A percentile compares a stretch with the other conserved stretches of the same genome.
These are phyloP conservation scores for Dillenia suffruticosa DNA, from an alignment of 164 flowering plant genomes.

Conservation along the genomic window DNA sequence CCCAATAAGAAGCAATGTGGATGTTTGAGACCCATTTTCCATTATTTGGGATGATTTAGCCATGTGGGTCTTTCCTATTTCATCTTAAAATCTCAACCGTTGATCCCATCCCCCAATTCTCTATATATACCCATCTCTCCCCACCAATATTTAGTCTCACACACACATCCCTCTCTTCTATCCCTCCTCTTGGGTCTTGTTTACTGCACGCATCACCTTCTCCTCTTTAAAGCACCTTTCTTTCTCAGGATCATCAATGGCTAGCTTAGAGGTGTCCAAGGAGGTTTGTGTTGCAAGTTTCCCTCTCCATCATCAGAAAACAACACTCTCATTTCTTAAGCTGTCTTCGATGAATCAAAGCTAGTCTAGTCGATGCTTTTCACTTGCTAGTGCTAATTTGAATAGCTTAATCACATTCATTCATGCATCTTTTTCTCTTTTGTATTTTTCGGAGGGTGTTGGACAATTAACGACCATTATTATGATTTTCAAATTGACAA, in stretches of 20 bases:
- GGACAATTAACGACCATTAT: neutral
- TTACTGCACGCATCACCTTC: constrained; percentile 4
- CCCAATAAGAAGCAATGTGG: constrained; percentile 12
- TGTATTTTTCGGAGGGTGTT: no score
- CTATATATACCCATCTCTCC: constrained; percentile 30
- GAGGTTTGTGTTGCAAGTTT: constrained; percentile 29
- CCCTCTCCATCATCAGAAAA: neutral
- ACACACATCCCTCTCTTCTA: constrained; percentile 4
- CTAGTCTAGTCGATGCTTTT: no score
- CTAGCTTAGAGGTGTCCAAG: constrained; percentile 30
- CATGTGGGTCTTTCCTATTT: constrained; percentile 18
- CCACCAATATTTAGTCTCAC: neutral
- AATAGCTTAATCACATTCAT: no score
- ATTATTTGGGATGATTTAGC: constrained; percentile 12
- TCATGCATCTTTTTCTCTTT: no score
- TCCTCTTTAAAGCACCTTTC: neutral
- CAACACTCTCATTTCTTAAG: neutral
- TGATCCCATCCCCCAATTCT: constrained; percentile 14
- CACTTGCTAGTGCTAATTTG: no score
- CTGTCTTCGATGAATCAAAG: no score
- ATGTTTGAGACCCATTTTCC: constrained; percentile 5
- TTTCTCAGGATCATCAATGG: constrained; percentile 31
- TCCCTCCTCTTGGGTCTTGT: constrained; percentile 5
- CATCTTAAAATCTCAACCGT: constrained; percentile 41
- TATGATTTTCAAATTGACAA: neutral